Evolutionary conservation across 192 early-diverging fungal genomes (phyloP), one percentile per base, ranked within the genome.

Genomic region (Helicostylum pulchrum): DNA sequence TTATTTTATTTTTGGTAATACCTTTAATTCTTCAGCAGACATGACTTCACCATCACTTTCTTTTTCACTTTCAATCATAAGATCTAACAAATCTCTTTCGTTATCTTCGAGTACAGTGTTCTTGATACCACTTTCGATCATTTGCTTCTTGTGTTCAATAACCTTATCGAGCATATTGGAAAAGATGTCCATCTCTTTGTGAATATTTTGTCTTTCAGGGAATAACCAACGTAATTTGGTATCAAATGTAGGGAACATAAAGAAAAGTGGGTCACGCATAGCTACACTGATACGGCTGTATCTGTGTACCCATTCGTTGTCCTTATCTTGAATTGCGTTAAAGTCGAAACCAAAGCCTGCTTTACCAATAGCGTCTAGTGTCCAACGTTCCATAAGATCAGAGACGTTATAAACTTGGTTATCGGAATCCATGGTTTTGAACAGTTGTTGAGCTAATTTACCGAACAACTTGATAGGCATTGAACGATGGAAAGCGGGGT

Each of bases 311-410:
- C 6, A 15, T 43, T 10, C 32, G 4, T 8, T 14, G 15, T 78
- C 70, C 0, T 74, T 31, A 45, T 82, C 72, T 34, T 73, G 64
- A 15, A 81, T 72, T 0, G 83, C 75, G 46, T 77, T 62, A 65
- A 87, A 85, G 62, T 85, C 76, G 43, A 77, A 49, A 51, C 61
- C 61, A 76, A 83, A 83, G 53, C 74, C 72, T 12, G 79, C 79
- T 12, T 73, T 73, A 15, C 83, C 83, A 53, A 87, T 72, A 30
- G 81, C 81, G 56, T 87, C 85, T 15, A 87, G 71, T 10, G 85
- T 79, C 46, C 79, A 68, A 23, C 81, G 59, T 39, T 48, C 39
- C 19, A 68, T 42, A 15, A 67, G 55, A 52, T 58, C 34, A 11
- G 44, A 23, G 9, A 73, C n/a, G 39, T 67, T 36, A n/a, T 68